A percentile compares a stretch with the other conserved stretches of the same genome.
These are phyloP conservation scores for Fusarium armeniacum DNA, from an alignment of 2,329 filamentous ascomycete species.

Conservation along the genomic window DNA sequence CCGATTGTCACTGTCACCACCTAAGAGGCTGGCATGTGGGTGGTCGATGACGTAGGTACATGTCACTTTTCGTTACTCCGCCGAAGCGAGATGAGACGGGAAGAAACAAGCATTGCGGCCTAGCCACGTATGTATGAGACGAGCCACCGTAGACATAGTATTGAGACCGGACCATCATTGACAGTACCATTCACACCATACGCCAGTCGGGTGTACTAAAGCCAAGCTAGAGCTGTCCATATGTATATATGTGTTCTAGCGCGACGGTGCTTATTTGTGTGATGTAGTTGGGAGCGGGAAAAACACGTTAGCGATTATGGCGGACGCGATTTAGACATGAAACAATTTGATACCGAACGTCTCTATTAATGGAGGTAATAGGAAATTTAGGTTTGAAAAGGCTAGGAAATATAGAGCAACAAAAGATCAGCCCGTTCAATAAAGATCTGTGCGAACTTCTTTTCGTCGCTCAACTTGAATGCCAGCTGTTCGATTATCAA, in stretches of 20 bases:
- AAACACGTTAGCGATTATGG: background rate
- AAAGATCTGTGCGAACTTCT: too few species aligned
- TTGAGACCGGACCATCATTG: background rate
- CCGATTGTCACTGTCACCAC: background rate
- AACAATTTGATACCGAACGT: background rate
- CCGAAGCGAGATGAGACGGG: background rate
- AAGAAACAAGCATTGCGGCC: background rate
- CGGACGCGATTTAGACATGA: background rate
- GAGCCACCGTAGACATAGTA: background rate
- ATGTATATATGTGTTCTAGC: background rate
- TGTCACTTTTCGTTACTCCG: background rate
- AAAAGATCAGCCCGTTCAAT: too few species aligned
- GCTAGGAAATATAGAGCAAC: too few species aligned
- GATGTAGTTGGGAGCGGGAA: background rate
- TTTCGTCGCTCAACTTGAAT: too few species aligned
- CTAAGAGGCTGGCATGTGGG: constrained; percentile 4
- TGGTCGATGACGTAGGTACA: constrained; percentile 18
- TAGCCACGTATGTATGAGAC: too few species aligned
- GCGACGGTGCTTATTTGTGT: background rate
- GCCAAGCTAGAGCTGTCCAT: background rate
- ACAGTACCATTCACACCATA: background rate
- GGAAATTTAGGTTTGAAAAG: too few species aligned
- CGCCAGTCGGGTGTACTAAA: background rate
- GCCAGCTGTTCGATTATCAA: too few species aligned
- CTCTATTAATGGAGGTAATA: too few species aligned